Base-by-base conservation (phyloP, 805 yeast species). In the Dipodascus albidus region DNA sequence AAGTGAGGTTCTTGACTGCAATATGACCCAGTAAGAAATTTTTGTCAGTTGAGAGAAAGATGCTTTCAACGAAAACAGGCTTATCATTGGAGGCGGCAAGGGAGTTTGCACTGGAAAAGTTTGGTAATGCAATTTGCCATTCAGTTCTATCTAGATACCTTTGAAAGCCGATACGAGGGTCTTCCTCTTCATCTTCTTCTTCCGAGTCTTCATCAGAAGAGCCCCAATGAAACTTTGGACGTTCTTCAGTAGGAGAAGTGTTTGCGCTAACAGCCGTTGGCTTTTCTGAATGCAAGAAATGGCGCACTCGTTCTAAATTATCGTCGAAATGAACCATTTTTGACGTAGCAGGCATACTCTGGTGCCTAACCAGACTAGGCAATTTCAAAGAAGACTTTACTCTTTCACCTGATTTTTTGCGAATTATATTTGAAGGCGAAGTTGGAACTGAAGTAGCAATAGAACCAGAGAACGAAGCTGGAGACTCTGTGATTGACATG, bases 361-460 rank as follows among this genome's bases (percentile, higher is more conserved):
- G 50, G 22, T 69, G 65, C 21, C 71, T 66, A 38, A 61, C 66
- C n/a, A 72, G 65, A 9, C 73, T 60, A 19, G 67, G 65, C 23
- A 59, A 55, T 62, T 83, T 84, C 53, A 87, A 72, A 14, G 87
- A 82, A 1, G 90, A 80, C 63, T 86, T 86, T 48, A 87, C 84
- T 48, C 85, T 70, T 64, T 88, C 96, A n/a, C 96, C 96, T 0
- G 88, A 80, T 66, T 89, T 89, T 66, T 89, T 90, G 50, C 95
- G 80, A 2, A 87, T 78, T 52, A 86, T 68, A 2, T 73, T 72
- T 15, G 67, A 64, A 24, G 58, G 53, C 19, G 50, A 17, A 27
- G 42, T 20, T 4, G 49, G 52, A 8, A 38, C 44, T 4, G 44
- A 38, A 14, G 44, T 6, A 19, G 20, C n/a, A 14, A 14, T n/a